Percentiles rank a stretch among this genome's conserved stretches.
These are phyloP conservation scores for Cyberlindnera bimundalis DNA, from an alignment of 805 yeast genomes.

Conservation along the genomic window DNA sequence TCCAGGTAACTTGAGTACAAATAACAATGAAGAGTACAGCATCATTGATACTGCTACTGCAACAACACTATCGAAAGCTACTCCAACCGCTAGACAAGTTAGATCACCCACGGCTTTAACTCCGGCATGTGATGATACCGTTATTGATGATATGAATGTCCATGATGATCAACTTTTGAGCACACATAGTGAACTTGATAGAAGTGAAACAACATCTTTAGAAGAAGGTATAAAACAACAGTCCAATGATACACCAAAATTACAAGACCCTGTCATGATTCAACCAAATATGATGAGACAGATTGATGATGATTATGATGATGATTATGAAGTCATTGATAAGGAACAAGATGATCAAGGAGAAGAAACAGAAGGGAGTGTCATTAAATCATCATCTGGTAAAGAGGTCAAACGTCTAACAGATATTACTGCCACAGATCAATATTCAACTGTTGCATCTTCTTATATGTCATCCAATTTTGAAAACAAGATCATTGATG, in stretches of 20 bases:
- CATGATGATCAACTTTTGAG: no score
- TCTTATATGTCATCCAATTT: constrained; percentile 25
- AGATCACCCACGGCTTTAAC: constrained; percentile 11
- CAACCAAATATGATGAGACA: constrained; percentile 11
- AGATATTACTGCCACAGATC: background rate
- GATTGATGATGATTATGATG: constrained; percentile 3
- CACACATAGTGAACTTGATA: no score
- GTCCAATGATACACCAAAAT: constrained; percentile 1
- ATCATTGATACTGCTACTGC: constrained; percentile 17
- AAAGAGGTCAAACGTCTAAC: constrained; percentile 4
- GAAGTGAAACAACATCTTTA: background rate
- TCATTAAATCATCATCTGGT: constrained; percentile 11
- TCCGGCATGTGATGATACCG: background rate
- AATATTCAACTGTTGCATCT: constrained; percentile 11
- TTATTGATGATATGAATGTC: background rate
- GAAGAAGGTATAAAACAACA: background rate
- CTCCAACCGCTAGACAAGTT: constrained; percentile 16
- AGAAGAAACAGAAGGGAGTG: background rate
- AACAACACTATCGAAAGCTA: constrained; percentile 19
- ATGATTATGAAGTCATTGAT: background rate
- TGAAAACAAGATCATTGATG: constrained; percentile 26
- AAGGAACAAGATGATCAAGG: constrained; percentile 1
- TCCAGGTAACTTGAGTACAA: background rate
- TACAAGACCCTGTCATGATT: constrained; percentile 14
- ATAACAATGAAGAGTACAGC: constrained; percentile 12